Base-by-base conservation (phyloP, 2,329 filamentous ascomycete species). In the Beauveria asiatica region DNA sequence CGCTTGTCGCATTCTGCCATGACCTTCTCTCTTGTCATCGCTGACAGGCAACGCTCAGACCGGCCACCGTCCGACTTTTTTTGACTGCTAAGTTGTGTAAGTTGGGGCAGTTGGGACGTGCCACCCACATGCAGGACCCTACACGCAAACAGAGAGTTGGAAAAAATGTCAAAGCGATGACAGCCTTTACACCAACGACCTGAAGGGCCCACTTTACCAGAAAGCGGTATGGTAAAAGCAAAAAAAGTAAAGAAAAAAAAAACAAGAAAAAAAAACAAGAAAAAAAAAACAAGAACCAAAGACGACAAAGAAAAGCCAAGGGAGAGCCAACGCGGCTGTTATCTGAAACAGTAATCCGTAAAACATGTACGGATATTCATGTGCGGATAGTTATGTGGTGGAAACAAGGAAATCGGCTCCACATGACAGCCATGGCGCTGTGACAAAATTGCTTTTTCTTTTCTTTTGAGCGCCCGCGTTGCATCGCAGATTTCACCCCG, bases 41-140 rank as follows among this genome's bases (percentile, higher is more conserved):
- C 55, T 50, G 55, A 27, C 55, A 49, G 55, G 55, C 41, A 37
- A 33, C 55, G 55, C 55, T 57, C 55, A 57, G 55, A 49, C 55
- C 55, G 45, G 55, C 16, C 25, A n/a, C 21, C 33, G 11, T 33
- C 55, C 45, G 55, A 25, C 16, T 46, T 41, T 41, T 51, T 51
- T 51, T 17, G 27, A 56, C 27, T n/a, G 25, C 7, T n/a, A 13
- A 56, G 27, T 37, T 56, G 42, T 11, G 11, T 6, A 37, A 37
- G 33, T 37, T 37, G 33, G 33, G 27, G 21, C 44, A 37, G 33
- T 37, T 37, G 33, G 33, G 27, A 30, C 44, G 19, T 46, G 41
- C 23, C 21, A 30, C 44, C 48, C 21, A 27, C 33, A 41, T 23
- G 7, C 13, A 49, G 33, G 44, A 57, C 55, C 56, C 37, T 44